Percentiles rank a stretch among this genome's conserved stretches.
Evolutionary conservation across 2,329 filamentous ascomycete genomes (phyloP).

Genomic region (Sporothrix dimorphospora): DNA sequence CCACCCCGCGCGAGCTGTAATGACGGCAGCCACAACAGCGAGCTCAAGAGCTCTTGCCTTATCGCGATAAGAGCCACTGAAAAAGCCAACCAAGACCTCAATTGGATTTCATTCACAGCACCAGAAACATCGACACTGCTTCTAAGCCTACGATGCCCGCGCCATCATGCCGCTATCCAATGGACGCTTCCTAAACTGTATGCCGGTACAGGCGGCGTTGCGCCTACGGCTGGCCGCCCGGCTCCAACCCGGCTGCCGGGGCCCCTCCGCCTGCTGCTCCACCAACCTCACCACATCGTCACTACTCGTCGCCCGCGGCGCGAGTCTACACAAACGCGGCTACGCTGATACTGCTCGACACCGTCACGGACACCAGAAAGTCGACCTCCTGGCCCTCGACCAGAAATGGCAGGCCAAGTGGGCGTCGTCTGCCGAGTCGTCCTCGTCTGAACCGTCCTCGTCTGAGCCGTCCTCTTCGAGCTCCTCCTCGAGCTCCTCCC

Average conservation of each 20-base stretch:
- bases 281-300: background rate
- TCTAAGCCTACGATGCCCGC: background rate
- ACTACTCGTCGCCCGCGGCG: background rate
- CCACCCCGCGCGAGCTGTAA: background rate
- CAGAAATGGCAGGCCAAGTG: conserved; percentile 57
- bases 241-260: conserved; percentile 14
- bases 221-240: background rate
- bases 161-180: conserved; percentile 31
- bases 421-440: too few relatives aligned
- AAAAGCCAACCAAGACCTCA: conserved; percentile 8
- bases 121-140: background rate
- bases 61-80: conserved; percentile 15
- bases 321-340: conserved; percentile 32
- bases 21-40: background rate
- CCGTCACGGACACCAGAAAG: conserved; percentile 33
- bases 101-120: background rate
- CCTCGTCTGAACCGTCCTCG: conserved; percentile 34
- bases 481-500: conserved; percentile 1
- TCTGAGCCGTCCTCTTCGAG: conserved; percentile 20
- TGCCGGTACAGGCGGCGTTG: conserved; percentile 12
- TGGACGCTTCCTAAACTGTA: conserved; percentile 5
- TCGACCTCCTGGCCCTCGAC: conserved; percentile 54
- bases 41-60: conserved; percentile 2
- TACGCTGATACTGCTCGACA: conserved; percentile 39
- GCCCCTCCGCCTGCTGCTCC: background rate